Conservation (phyloP, 164 flowering plant genomes). For the Vitis labrusca region DNA sequence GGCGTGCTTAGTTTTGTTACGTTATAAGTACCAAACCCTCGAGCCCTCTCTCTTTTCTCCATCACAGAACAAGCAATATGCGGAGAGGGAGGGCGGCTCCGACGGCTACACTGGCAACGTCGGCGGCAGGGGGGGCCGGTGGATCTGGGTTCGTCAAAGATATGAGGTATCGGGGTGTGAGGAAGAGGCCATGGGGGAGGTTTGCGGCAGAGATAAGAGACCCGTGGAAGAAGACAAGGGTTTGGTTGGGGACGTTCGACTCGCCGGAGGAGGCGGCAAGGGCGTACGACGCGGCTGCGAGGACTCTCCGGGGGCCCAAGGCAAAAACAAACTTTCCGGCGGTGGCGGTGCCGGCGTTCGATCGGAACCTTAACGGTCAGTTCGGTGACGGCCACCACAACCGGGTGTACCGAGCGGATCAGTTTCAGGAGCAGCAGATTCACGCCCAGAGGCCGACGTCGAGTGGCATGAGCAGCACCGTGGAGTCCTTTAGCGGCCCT, state of each 20-base stretch:
- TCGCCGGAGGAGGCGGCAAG: conserved; percentile 79
- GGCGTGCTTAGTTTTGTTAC: too few relatives aligned
- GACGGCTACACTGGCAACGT: conserved; percentile 16
- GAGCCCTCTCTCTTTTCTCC: too few relatives aligned
- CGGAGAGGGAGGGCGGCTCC: conserved; percentile 47
- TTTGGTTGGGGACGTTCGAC: conserved; percentile 88
- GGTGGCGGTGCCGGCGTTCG: neutral
- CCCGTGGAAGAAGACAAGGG: conserved; percentile 74
- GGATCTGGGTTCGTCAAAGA: conserved; percentile 24
- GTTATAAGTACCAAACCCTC: too few relatives aligned
- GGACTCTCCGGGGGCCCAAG: conserved; percentile 68
- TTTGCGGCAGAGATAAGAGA: conserved; percentile 88
- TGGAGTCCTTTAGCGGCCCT: conserved; percentile 78
- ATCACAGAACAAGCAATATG: conserved; percentile 22
- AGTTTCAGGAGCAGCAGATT: conserved; percentile 20
- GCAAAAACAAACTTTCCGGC: conserved; percentile 69
- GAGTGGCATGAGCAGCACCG: conserved; percentile 78
- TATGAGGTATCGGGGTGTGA: conserved; percentile 61
- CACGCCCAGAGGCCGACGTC: conserved; percentile 52
- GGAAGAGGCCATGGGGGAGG: conserved; percentile 84
- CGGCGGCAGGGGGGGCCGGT: conserved; percentile 4
- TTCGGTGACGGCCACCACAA: conserved; percentile 8
- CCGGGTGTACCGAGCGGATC: conserved; percentile 2
- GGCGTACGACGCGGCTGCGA: conserved; percentile 80
- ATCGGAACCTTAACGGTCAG: conserved; percentile 4